Base-by-base conservation (phyloP, 169 alveolate genomes). In the Eimeria maxima region DNA sequence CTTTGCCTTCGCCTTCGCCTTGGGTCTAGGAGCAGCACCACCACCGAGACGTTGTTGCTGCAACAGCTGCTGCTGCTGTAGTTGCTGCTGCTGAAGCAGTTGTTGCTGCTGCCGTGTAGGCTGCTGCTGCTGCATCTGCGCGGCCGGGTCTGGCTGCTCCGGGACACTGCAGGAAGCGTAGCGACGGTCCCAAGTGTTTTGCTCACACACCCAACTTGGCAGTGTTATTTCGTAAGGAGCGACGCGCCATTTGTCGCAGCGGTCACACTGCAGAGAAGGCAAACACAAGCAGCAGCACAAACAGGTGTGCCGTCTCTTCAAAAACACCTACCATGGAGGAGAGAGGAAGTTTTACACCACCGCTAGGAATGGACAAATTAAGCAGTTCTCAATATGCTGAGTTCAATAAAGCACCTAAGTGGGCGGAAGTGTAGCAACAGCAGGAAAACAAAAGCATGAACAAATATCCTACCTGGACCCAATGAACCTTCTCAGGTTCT, bases 211-310 rank as follows among this genome's bases (percentile, higher is more conserved):
- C 95, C 95, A 92, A 44, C 91, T 92, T 11, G 95, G 74, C 67
- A 65, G 38, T 53, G 88, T 92, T 38, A 92, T 92, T 69, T 92
- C 92, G 73, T 73, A 92, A 10, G 95, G 95, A 27, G 95, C 92
- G 50, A 92, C 86, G 24, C 95, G 90, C 95, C 95, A 92, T 84
- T 92, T 92, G 92, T 92, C 95, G 86, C 95, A 92, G 38, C 95
- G 95, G 84, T 92, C 95, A 65, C 95, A 92, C 95, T 92, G 95
- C 95, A 78, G 14, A n/a, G 20, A 55, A 27, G 65, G 65, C 38
- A 47, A 22, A 42, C 93, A 60, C 6, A 6, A 60, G 93, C 67
- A 60, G 20, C 22, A 57, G 33, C 42, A 14, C 63, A 53, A 63
- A 18, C 60, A 50, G 47, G 24, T 24, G 18, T 24, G 50, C 69